Evolutionary conservation across 768 basidiomycete species (phyloP).

Genomic region (Kwoniella shandongensis): DNA sequence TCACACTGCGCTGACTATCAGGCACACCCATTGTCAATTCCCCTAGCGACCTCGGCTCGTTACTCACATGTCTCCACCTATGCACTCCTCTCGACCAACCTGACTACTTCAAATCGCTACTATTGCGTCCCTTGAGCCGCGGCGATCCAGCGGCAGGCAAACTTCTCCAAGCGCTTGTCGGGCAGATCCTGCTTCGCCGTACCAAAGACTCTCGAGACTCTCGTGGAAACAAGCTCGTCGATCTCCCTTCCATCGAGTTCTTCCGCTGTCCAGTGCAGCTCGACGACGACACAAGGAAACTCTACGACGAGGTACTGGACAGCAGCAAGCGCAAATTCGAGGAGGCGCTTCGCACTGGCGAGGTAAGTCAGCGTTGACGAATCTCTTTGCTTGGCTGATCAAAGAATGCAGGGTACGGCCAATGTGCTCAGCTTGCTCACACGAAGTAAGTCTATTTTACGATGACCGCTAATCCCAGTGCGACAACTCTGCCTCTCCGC

Average conservation of each 20-base stretch:
- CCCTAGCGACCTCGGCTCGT: constrained; percentile 75
- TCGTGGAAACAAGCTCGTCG: constrained; percentile 69
- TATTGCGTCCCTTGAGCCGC: constrained; percentile 73
- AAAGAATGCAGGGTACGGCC: constrained; percentile 17
- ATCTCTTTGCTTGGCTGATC: constrained; percentile 8
- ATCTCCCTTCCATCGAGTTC: constrained; percentile 78
- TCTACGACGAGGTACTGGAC: constrained; percentile 39
- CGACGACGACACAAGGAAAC: constrained; percentile 35
- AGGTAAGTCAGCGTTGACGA: constrained; percentile 25
- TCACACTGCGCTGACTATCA: constrained; percentile 57
- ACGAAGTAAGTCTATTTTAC: constrained; percentile 27
- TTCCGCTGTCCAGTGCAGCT: constrained; percentile 52
- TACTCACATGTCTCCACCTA: constrained; percentile 79
- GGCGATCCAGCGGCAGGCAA: constrained; percentile 69
- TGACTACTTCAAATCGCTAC: constrained; percentile 74
- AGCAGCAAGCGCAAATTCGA: constrained; percentile 20
- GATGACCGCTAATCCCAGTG: constrained; percentile 28
- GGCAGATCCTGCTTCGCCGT: constrained; percentile 27
- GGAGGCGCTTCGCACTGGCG: constrained; percentile 32
- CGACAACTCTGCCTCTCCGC: constrained; percentile 43
- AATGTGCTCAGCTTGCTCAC: constrained; percentile 45
- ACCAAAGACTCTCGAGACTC: constrained; percentile 75
- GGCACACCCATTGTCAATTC: constrained; percentile 84
- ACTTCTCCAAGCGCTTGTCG: constrained; percentile 57
- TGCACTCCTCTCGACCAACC: constrained; percentile 78